Conservation (phyloP, 768 basidiomycete genomes). For the Tulasnella sp. region DNA sequence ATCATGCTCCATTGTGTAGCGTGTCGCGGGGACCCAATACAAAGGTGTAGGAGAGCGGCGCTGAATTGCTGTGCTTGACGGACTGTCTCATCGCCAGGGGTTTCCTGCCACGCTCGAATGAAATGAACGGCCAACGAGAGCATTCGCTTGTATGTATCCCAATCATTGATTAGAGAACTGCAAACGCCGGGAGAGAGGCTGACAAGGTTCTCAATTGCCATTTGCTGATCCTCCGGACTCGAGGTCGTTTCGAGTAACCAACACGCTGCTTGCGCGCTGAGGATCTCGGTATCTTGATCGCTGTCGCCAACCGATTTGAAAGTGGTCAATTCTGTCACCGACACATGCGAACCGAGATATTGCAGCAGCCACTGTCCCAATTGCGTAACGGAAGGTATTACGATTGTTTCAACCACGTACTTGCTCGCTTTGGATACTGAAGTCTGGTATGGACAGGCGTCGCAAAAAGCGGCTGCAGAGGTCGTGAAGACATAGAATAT, state of each 20-base stretch:
- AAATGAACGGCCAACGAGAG: background rate
- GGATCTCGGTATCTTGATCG: background rate
- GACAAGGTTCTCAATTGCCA: background rate
- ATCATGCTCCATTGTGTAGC: background rate
- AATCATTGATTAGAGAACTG: background rate
- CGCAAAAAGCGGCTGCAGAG: background rate
- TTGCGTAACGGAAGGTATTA: background rate
- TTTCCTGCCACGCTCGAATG: background rate
- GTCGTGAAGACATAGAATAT: slow-evolving; percentile 3
- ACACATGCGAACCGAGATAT: background rate
- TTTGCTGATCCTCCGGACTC: background rate
- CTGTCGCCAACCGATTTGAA: background rate
- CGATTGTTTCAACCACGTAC: slow-evolving; percentile 37
- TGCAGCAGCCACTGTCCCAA: background rate
- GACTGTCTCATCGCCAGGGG: background rate
- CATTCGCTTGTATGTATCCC: background rate
- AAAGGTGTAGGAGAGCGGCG: background rate
- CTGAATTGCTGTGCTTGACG: background rate
- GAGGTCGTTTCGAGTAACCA: background rate
- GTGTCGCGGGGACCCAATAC: background rate
- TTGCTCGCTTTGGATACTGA: background rate
- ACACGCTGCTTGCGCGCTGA: background rate
- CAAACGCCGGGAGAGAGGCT: background rate
- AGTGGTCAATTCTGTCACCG: background rate
- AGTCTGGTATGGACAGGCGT: background rate